A percentile compares a stretch with the other conserved stretches of the same genome.
Evolutionary conservation across 345 rosid genomes (phyloP).

Genomic region (Mallotus nudiflorus): DNA sequence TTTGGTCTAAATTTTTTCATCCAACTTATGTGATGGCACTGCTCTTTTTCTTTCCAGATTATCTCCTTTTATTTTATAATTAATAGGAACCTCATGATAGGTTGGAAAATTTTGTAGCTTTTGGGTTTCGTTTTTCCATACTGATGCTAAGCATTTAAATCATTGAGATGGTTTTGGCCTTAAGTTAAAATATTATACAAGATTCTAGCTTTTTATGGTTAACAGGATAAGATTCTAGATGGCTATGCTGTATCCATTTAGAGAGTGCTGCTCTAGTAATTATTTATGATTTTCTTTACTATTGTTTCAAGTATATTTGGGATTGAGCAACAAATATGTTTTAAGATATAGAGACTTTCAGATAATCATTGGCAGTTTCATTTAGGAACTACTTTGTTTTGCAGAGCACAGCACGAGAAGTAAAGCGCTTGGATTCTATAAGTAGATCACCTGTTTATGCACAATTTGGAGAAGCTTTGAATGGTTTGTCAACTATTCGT

Average conservation of each 20-base stretch:
- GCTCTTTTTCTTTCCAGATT: not conserved
- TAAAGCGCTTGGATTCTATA: constrained; percentile 90
- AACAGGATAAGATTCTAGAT: not conserved
- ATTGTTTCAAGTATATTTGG: not conserved
- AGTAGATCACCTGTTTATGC: constrained; percentile 99
- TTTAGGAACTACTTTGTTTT: constrained; percentile 21
- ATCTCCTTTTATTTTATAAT: not conserved
- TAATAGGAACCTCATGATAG: not conserved
- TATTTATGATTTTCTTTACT: not conserved
- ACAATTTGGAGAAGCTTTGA: constrained; percentile 96
- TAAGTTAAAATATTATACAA: not conserved
- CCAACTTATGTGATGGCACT: not conserved
- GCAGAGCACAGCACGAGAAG: constrained; percentile 96
- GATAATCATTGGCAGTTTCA: constrained; percentile 14
- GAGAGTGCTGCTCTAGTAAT: not conserved
- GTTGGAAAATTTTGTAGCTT: not conserved
- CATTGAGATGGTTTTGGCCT: not conserved
- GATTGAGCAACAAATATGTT: not conserved
- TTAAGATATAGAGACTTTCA: not conserved
- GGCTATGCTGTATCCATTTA: not conserved
- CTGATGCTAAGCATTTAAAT: not conserved
- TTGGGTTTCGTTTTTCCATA: not conserved
- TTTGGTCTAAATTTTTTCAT: too few relatives aligned
- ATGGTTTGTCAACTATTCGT: constrained; percentile 88
- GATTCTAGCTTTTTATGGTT: not conserved